phyloP scores from a whole-genome alignment of 371 early-diverging fungal species.

The Catenaria anguillulae region DNA sequence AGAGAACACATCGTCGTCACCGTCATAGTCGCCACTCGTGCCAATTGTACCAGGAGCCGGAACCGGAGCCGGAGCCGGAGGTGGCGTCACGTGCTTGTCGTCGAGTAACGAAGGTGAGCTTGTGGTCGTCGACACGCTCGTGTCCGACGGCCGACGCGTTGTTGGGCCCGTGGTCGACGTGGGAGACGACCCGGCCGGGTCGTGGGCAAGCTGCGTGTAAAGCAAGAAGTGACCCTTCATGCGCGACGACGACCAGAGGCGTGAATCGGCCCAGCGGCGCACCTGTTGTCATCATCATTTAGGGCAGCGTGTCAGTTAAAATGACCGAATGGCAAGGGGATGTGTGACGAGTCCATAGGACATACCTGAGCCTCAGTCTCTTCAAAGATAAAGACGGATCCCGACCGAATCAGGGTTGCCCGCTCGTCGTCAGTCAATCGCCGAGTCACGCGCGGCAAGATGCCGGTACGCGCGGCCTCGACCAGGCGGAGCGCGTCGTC shows the following conservation, averaged over 20 bases:
- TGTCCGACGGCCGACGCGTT: not conserved
- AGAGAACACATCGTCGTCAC: no score
- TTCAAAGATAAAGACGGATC: not conserved
- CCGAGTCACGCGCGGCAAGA: not conserved
- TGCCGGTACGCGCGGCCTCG: conserved; percentile 4
- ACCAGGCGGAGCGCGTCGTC: conserved; percentile 3
- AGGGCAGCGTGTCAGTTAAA: not conserved
- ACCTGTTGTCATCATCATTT: not conserved
- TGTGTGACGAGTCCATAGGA: no score
- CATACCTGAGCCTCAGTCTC: not conserved
- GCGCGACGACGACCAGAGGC: not conserved
- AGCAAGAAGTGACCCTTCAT: not conserved
- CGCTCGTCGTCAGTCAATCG: conserved; percentile 2
- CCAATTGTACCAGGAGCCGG: not conserved
- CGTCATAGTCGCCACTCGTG: no score
- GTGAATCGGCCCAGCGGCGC: conserved; percentile 5
- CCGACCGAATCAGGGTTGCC: not conserved
- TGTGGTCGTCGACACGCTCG: not conserved
- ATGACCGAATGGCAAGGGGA: not conserved
- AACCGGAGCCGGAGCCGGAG: not conserved
- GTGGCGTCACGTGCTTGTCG: not conserved
- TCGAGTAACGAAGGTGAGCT: not conserved
- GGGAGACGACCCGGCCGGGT: not conserved
- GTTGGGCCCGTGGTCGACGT: no score
- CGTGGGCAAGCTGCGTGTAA: not conserved